Base-by-base conservation (phyloP, 768 basidiomycete species). In the Cubamyces lactineus region DNA sequence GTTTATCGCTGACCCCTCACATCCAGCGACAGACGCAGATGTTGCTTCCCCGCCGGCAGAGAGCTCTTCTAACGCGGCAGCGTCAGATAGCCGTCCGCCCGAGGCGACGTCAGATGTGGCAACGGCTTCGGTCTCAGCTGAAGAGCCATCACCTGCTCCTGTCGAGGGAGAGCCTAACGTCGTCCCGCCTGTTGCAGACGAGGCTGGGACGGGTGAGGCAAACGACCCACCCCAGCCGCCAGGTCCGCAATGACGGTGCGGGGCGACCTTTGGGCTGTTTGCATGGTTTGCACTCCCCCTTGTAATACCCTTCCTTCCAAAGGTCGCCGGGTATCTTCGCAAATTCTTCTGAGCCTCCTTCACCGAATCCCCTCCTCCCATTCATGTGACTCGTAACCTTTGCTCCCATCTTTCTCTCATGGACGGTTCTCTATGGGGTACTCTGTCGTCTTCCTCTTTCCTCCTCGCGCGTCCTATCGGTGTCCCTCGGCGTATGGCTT, bases 241-340 rank as follows among this genome's bases (percentile, higher is more conserved):
- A 46, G 49, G 40, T 19, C 59, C 69, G 47, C 77, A 78, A 69
- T 80, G 79, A 80, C 79, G 78, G 75, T 79, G 72, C 77, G 76
- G 79, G 80, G 79, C 79, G 79, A 76, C 79, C 74, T 76, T 80
- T 70, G 74, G 79, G 73, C 70, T 70, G 64, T 71, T 80, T 67
- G 74, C 74, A 63, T 79, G 75, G 77, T 71, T 80, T 60, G 74
- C 76, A 64, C 72, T 73, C 69, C 78, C 77, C 51, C 62, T 78
- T 56, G 69, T 77, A 65, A 69, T 78, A 66, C 79, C 78, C 58
- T 71, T 80, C 67, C 68, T 76, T 68, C 77, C 79, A 73, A 81
- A 74, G 76, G 79, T 81, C 75, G 79, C 79, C 80, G 80, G 72
- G 79, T 75, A 71, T 69, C 70, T 80, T 69, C 75, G 76, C 71